Conservation (phyloP, 108 stramenopile species). For the Nitzschia inconspicua region DNA sequence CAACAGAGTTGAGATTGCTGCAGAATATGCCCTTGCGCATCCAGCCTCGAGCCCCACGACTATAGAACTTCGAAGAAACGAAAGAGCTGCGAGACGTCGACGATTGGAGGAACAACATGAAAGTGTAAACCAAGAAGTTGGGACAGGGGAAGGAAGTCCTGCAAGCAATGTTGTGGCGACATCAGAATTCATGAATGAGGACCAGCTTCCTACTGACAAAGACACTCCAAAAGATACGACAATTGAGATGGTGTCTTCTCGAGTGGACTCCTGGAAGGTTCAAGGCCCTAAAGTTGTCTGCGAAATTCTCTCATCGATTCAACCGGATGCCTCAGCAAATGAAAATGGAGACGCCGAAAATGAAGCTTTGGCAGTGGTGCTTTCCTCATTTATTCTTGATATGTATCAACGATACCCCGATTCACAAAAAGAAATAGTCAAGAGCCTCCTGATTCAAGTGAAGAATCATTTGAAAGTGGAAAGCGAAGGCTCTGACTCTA, state of each 20-base stretch:
- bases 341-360: constrained; percentile 42
- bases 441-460: constrained; percentile 36
- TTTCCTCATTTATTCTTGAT: constrained; percentile 70
- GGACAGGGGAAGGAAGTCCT: background rate
- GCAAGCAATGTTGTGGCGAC: constrained; percentile 2
- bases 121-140: background rate
- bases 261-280: constrained; percentile 17
- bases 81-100: constrained; percentile 24
- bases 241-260: constrained; percentile 7
- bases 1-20: constrained; percentile 81
- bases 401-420: constrained; percentile 50
- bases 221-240: background rate
- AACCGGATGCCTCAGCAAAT: background rate
- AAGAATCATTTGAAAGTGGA: constrained; percentile 19
- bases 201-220: background rate
- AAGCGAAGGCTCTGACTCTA: background rate
- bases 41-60: constrained; percentile 47
- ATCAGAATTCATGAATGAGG: constrained; percentile 27
- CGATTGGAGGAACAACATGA: constrained; percentile 2
- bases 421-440: constrained; percentile 35
- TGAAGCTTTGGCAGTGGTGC: constrained; percentile 66
- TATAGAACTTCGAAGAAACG: constrained; percentile 30
- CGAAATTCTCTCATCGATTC: background rate
- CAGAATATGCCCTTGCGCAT: constrained; percentile 88
- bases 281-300: constrained; percentile 10